Base-by-base conservation (phyloP, 1,139 yeast species). In the Saccharomycopsis phalli region DNA sequence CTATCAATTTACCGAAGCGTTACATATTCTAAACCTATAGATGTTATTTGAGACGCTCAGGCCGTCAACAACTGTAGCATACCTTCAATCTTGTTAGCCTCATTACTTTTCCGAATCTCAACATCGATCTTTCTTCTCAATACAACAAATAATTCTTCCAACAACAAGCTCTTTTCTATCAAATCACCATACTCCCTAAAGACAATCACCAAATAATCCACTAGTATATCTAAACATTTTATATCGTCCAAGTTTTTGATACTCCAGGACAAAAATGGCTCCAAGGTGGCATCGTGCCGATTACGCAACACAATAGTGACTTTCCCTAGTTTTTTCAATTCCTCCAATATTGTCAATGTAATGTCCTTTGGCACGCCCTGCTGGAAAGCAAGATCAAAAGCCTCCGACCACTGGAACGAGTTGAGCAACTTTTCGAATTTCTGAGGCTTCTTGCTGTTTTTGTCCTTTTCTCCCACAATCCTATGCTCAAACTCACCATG, bases 361-460 rank as follows among this genome's bases (percentile, higher is more conserved):
- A 79, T 69, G 52, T 87, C 95, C 47, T 77, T 74, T 1, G 91
- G 76, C 55, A 80, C 69, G 3, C 94, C 95, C 3, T 80, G 71
- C 14, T 73, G 66, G 51, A 91, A 77, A 1, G 95, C 96, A 47
- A 80, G 71, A 57, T 91, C 95, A 41, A 91, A 69, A 2, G 97
- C 96, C 50, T 88, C 96, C 2, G 77, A 59, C 96, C 97, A 91
- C 56, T 83, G 75, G 65, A 91, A 91, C 22, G 82, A 82, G 56
- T 84, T 83, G 47, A 91, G 67, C 51, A 81, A 81, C 56, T 72
- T 81, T 60, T 91, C 98, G 56, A 81, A 88, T 39, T 76, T 80
- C 57, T 80, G 79, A 46, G 84, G 68, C 54, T 82, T 80, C 59
- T 77, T 79, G 28, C 59, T 57, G 46, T 63, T 67, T 45, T 69